phyloP scores from a whole-genome alignment of 768 basidiomycete species.

The Mycena indigotica region DNA sequence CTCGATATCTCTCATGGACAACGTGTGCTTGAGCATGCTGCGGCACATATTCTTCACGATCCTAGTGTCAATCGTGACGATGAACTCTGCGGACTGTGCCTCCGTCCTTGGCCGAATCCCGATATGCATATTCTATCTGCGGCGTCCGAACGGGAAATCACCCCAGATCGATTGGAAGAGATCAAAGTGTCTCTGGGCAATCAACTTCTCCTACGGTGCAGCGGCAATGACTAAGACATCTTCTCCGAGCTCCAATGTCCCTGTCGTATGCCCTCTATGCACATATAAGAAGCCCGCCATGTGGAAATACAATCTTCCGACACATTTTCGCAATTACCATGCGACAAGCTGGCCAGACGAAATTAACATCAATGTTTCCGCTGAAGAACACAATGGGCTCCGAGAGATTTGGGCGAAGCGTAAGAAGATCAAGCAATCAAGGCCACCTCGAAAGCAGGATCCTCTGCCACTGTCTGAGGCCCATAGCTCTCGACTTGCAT shows the following conservation, averaged over 20 bases:
- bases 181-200: no score
- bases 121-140: neutral
- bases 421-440: neutral
- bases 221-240: neutral
- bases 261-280: neutral
- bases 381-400: neutral
- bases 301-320: slow-evolving; percentile 4
- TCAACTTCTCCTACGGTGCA: no score
- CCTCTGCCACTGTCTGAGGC: neutral
- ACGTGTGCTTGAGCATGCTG: slow-evolving; percentile 30
- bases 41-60: slow-evolving; percentile 31
- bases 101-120: slow-evolving; percentile 19
- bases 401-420: no score
- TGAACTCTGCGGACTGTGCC: slow-evolving; percentile 32
- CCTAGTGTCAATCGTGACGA: slow-evolving; percentile 5
- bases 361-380: neutral
- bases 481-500: neutral
- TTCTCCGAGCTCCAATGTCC: slow-evolving; percentile 8
- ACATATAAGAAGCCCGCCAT: neutral
- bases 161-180: no score
- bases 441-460: no score
- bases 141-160: no score
- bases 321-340: neutral
- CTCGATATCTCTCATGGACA: slow-evolving; percentile 22
- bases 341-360: neutral